Evolutionary conservation across 306 rosid species (phyloP), one percentile per base, ranked within the genome.

Genomic region (Clitoria ternatea): DNA sequence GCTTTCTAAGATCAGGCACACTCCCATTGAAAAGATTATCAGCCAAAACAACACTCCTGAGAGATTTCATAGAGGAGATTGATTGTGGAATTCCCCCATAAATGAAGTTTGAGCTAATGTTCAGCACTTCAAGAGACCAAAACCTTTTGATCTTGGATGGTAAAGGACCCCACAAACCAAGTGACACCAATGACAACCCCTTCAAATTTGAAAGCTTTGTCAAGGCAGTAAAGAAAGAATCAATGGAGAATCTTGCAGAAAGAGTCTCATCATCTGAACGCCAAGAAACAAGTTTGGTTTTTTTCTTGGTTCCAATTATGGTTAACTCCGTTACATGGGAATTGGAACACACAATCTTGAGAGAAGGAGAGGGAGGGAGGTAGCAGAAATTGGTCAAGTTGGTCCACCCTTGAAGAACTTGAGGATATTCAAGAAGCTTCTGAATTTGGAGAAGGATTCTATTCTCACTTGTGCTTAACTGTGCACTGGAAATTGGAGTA

Each of bases 141-240:
- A 89, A 77, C 70, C 96, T 45, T 14, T 59, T 77, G 55, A 94
- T 80, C 80, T 90, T 87, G 33, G 79, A 62, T 4, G 98, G 96
- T 4, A 94, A 49, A 12, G 89, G 95, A 47, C 98, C 98, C 97
- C 98, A 90, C 55, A 94, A 47, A 18, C 98, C 97, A 47, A 94
- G 49, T 1, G 90, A 91, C 3, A 85, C 89, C 27, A 94, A 71
- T 24, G 90, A 85, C 69, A 94, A 33, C 4, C 77, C 84, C 74
- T 73, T 83, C 77, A 94, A 52, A 27, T 77, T 78, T 49, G 97
- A 84, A 17, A 94, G 92, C 82, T 81, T 94, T 39, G 96, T 89
- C 59, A 94, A 56, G 53, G 42, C 69, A 20, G 92, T 84, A 40
- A 90, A 90, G 72, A 90, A 74, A 22, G 92, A 74, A 63, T 87